These are phyloP conservation scores for Cyphellophora europaea DNA, from an alignment of 2,329 filamentous ascomycete species.

Conservation along the genomic window DNA sequence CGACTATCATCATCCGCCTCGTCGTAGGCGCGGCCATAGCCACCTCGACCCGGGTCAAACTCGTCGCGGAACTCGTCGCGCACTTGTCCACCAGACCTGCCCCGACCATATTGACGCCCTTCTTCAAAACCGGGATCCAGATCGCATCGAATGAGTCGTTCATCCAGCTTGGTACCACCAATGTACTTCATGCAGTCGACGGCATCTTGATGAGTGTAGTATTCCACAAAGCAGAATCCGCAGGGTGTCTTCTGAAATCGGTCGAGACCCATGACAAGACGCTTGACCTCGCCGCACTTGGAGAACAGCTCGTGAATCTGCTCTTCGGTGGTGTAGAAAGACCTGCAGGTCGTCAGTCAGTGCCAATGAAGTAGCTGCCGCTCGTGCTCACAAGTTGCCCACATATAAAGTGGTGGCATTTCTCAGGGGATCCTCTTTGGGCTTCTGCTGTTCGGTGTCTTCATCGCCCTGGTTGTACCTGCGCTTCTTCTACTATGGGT, in stretches of 20 bases:
- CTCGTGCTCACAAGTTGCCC: slow-evolving; percentile 93
- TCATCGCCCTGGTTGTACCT: slow-evolving; percentile 48
- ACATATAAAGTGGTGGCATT: slow-evolving; percentile 94
- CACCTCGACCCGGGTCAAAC: slow-evolving; percentile 88
- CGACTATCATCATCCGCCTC: slow-evolving; percentile 46
- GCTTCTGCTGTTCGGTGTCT: slow-evolving; percentile 41
- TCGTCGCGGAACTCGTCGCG: slow-evolving; percentile 96
- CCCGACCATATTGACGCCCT: slow-evolving; percentile 88
- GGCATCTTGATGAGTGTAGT: slow-evolving; percentile 95
- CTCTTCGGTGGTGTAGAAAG: slow-evolving; percentile 97
- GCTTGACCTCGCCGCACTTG: slow-evolving; percentile 96
- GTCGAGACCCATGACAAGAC: slow-evolving; percentile 94
- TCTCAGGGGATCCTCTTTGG: slow-evolving; percentile 63
- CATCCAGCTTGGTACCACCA: slow-evolving; percentile 94
- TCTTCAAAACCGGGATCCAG: slow-evolving; percentile 93
- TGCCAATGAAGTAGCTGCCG: slow-evolving; percentile 29
- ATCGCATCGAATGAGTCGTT: slow-evolving; percentile 91
- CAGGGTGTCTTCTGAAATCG: slow-evolving; percentile 96
- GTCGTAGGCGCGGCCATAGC: slow-evolving; percentile 70
- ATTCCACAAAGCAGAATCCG: slow-evolving; percentile 99
- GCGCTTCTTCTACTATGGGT: slow-evolving; percentile 67
- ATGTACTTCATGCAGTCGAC: slow-evolving; percentile 98
- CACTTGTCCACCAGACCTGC: slow-evolving; percentile 93
- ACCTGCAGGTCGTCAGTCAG: slow-evolving; percentile 31
- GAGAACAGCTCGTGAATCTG: slow-evolving; percentile 96